Base-by-base conservation (phyloP, 2,329 filamentous ascomycete genomes). In the Cladorrhinum sp. region DNA sequence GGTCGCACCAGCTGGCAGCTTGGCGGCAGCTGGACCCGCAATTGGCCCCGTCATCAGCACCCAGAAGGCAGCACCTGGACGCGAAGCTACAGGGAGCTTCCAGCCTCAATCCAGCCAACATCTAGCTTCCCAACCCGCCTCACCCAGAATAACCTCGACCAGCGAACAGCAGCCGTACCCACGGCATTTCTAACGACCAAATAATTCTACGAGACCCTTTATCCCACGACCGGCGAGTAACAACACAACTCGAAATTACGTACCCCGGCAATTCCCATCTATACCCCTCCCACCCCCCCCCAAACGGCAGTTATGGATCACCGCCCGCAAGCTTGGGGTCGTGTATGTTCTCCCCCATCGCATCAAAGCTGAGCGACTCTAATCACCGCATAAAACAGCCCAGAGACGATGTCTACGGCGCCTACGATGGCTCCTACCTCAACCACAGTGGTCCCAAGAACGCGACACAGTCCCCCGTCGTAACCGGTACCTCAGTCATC, bases 401-500 rank as follows among this genome's bases (percentile, higher is more conserved):
- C 74, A 89, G 95, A 84, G 91, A 99, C 78, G 95, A 99, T 77
- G 83, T 98, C 73, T 99, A 98, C 79, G 95, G 95, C 70, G 82
- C 89, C 71, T 99, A 99, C 78, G 91, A 98, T 79, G 80, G 83
- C 73, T 91, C 92, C 62, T 93, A 94, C 76, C 88, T 98, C 73
- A 86, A 91, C 70, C 80, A 77, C 56, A 81, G 77, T 69, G 82
- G 81, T 59, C 91, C 93, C 61, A 92, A 86, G 73, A 86, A 92
- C 72, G 91, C 96, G 77, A 97, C 95, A 59, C 92, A 96, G 78
- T 87, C 87, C 30, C 95, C 95, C 71, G 89, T 96, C 68, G 95
- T 99, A 64, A 99, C 95, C 57, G 95, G 95, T 73, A 98, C 95
- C 55, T 98, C 95, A 57, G 95, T 99, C 65, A 79, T 99, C 60